Conservation (phyloP, 306 rosid species). For the Dryas octopetala region DNA sequence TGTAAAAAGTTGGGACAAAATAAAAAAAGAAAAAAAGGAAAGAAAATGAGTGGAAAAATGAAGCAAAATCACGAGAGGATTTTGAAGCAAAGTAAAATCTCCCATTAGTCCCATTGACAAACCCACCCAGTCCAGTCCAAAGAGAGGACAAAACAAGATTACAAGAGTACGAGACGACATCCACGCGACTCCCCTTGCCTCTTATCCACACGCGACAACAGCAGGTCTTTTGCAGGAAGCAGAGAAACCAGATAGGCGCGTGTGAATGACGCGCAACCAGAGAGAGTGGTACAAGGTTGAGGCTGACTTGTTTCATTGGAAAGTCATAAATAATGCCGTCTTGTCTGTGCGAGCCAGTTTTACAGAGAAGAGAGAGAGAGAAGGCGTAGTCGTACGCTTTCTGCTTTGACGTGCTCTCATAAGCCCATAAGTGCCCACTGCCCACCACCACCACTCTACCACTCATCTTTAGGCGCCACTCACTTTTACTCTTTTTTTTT, state of each 20-base stretch:
- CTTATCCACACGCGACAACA: neutral
- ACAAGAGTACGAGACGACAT: neutral
- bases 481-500: neutral
- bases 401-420: slow-evolving; percentile 32
- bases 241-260: neutral
- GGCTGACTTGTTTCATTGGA: slow-evolving; percentile 24
- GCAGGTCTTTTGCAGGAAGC: neutral
- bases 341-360: slow-evolving; percentile 16
- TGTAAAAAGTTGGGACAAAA: too few relatives aligned
- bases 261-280: neutral
- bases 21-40: too few relatives aligned
- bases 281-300: slow-evolving; percentile 1
- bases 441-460: slow-evolving; percentile 10
- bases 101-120: neutral
- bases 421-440: neutral
- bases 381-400: slow-evolving; percentile 18
- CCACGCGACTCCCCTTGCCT: neutral
- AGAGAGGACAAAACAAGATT: slow-evolving; percentile 9
- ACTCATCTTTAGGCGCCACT: slow-evolving; percentile 6
- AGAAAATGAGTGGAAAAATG: neutral
- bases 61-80: too few relatives aligned
- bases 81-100: too few relatives aligned
- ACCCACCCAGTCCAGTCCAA: neutral
- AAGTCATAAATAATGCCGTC: slow-evolving; percentile 26
- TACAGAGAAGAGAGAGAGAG: neutral